A percentile compares a stretch with the other conserved stretches of the same genome.
phyloP scores from a whole-genome alignment of 192 early-diverging fungal genomes.

The Spinellus fusiger region DNA sequence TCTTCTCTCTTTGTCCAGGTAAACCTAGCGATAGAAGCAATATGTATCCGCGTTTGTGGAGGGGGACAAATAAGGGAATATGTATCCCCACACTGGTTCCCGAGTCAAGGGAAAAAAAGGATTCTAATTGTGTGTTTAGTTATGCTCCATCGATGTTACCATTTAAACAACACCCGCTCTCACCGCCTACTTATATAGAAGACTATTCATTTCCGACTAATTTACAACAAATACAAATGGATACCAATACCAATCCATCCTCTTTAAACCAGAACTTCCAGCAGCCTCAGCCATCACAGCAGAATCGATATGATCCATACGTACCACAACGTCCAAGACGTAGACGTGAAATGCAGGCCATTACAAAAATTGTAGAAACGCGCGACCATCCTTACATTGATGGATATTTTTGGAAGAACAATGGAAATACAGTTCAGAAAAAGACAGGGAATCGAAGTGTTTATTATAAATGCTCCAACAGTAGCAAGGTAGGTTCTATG shows the following conservation, averaged over 20 bases:
- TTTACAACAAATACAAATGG: background rate
- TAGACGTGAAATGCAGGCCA: constrained; percentile 55
- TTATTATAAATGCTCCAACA: constrained; percentile 58
- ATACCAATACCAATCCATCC: background rate
- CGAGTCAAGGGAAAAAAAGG: background rate
- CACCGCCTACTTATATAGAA: background rate
- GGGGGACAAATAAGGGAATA: background rate
- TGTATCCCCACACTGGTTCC: background rate
- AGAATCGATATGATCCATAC: constrained; percentile 1
- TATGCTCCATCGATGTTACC: background rate
- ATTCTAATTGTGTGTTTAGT: background rate
- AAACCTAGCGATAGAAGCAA: background rate
- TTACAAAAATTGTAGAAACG: constrained; percentile 52
- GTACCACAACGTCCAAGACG: constrained; percentile 34
- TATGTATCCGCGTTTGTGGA: background rate
- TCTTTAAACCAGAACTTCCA: background rate
- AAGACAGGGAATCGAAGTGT: constrained; percentile 55
- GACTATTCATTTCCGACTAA: background rate
- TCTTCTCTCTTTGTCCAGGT: background rate
- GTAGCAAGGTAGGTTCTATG: constrained; percentile 36
- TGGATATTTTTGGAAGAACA: constrained; percentile 50
- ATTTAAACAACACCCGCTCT: background rate
- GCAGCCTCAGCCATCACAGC: background rate
- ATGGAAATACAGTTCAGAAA: constrained; percentile 52
- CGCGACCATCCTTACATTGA: constrained; percentile 27